Evolutionary conservation across 2,329 filamentous ascomycete species (phyloP), one percentile per base, ranked within the genome.

Genomic region (Aaosphaeria pasadenensis): DNA sequence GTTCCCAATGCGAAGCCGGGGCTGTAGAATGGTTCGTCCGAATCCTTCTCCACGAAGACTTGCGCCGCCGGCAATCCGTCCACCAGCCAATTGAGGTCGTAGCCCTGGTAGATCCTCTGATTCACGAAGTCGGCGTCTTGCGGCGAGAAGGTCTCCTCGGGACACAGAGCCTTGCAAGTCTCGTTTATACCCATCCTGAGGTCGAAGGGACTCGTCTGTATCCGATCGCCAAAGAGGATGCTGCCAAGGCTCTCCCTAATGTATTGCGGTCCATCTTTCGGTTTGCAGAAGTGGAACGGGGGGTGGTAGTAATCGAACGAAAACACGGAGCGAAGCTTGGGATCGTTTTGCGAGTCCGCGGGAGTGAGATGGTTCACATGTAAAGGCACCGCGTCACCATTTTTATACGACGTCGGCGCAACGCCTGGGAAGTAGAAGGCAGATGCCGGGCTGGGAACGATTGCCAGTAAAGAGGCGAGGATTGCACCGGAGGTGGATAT

Each of bases 351-450:
- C 39, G 88, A 87, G 41, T 90, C 85, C 41, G 91, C 84, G 4
- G 94, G 92, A 39, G 89, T 94, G 62, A 99, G 86, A 67, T 86
- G 86, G 75, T 99, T 99, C 71, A 99, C 94, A 64, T 89, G 86
- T 43, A 99, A 82, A 28, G 91, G 89, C 28, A 99, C 94, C 29
- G 75, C 75, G 60, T 94, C 88, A 65, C 85, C 88, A 45, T 77
- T 75, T 62, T 88, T 84, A 77, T 99, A 99, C 48, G 92, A 92
- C 39, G 90, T 95, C 24, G 94, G 94, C 56, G 92, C 91, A 60
- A 96, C 91, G 59, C 94, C 94, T 35, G 92, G 94, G 38, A 99
- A 88, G 75, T 99, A 99, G 77, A 97, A 99, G 47, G 90, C 89
- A 2, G 84, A 60, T 5, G 63, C 54, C 30, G 63, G 63, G 7